phyloP scores from a whole-genome alignment of 495 filamentous ascomycete genomes.

The Penicillium salamii region DNA sequence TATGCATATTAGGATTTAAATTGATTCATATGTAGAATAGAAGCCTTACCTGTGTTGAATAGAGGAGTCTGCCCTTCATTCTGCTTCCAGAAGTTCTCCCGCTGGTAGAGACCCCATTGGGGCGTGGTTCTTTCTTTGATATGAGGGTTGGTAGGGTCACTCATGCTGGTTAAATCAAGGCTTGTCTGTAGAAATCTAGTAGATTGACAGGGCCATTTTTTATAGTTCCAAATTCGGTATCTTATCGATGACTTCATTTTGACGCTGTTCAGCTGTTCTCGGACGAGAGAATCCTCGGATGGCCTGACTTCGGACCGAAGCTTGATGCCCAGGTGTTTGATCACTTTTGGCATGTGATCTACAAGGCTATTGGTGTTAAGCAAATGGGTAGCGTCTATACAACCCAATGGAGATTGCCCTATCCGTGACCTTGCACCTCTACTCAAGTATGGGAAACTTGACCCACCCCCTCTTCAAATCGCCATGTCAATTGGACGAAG shows the following conservation, averaged over 20 bases:
- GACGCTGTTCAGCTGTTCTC: slow-evolving; percentile 18
- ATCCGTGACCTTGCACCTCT: no score
- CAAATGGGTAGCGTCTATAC: neutral
- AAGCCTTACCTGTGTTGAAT: slow-evolving; percentile 50
- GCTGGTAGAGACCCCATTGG: slow-evolving; percentile 60
- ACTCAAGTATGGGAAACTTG: no score
- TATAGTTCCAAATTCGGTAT: slow-evolving; percentile 5
- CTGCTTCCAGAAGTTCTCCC: slow-evolving; percentile 58
- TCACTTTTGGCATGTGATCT: neutral
- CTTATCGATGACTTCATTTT: slow-evolving; percentile 32
- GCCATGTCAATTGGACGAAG: no score
- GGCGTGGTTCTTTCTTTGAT: slow-evolving; percentile 54
- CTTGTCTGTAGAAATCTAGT: no score
- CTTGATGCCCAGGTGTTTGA: no score
- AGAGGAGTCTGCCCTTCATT: slow-evolving; percentile 53
- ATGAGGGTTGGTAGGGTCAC: slow-evolving; percentile 57
- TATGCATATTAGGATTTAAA: neutral
- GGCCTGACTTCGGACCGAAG: neutral
- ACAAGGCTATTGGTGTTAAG: neutral
- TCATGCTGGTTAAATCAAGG: slow-evolving; percentile 30
- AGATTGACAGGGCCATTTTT: no score
- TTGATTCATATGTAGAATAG: neutral
- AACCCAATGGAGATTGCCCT: no score
- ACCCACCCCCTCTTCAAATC: no score
- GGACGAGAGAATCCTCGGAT: slow-evolving; percentile 9